These are phyloP conservation scores for Boletellus emodensis DNA, from an alignment of 768 basidiomycete species.

Conservation along the genomic window DNA sequence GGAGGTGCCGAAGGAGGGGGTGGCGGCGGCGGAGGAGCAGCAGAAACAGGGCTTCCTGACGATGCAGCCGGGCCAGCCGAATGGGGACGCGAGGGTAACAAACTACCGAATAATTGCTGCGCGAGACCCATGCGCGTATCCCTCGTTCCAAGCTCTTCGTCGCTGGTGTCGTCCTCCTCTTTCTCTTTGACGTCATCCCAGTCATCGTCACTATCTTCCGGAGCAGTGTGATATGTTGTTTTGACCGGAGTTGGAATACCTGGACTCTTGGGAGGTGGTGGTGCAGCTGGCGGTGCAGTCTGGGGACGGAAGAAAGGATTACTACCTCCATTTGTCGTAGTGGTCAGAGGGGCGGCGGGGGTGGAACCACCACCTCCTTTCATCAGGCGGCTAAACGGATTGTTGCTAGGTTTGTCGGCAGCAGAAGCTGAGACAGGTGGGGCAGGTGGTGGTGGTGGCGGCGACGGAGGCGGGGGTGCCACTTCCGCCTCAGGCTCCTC, in stretches of 20 bases:
- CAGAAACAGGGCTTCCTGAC: slow-evolving; percentile 22
- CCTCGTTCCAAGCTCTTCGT: slow-evolving; percentile 73
- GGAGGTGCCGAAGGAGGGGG: slow-evolving; percentile 38
- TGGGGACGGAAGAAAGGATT: slow-evolving; percentile 75
- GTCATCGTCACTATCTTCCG: slow-evolving; percentile 62
- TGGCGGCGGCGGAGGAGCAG: slow-evolving; percentile 36
- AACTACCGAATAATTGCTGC: slow-evolving; percentile 69
- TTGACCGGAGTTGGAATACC: slow-evolving; percentile 46
- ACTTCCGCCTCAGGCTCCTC: slow-evolving; percentile 16
- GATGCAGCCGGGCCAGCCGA: slow-evolving; percentile 43
- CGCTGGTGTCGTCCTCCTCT: slow-evolving; percentile 65
- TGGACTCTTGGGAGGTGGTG: slow-evolving; percentile 35
- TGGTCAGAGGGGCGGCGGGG: slow-evolving; percentile 16
- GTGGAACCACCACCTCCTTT: slow-evolving; percentile 41
- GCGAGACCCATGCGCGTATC: slow-evolving; percentile 69
- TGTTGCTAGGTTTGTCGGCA: slow-evolving; percentile 56
- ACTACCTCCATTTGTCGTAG: slow-evolving; percentile 43
- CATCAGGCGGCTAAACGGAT: slow-evolving; percentile 75
- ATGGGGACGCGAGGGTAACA: slow-evolving; percentile 56
- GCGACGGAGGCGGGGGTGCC: slow-evolving; percentile 32
- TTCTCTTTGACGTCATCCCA: slow-evolving; percentile 85
- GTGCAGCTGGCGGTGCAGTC: slow-evolving; percentile 36
- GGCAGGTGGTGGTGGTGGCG: slow-evolving; percentile 27
- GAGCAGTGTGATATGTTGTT: slow-evolving; percentile 58
- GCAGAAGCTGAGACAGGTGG: slow-evolving; percentile 27